A percentile compares a stretch with the other conserved stretches of the same genome.
phyloP scores from a whole-genome alignment of 2,329 filamentous ascomycete genomes.

The Domatiomyces globalis region DNA sequence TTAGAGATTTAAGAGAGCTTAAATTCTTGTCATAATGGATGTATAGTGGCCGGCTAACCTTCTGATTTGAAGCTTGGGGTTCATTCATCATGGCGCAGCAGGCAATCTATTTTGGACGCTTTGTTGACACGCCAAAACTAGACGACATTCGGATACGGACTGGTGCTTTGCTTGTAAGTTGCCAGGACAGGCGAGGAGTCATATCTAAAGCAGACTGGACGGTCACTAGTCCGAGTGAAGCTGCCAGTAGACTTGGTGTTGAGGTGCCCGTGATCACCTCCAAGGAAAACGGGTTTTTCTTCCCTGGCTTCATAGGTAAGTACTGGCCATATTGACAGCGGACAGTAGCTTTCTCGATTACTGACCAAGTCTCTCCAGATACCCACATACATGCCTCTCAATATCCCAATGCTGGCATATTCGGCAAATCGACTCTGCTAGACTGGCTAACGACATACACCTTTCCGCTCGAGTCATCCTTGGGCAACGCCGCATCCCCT shows the following conservation, averaged over 20 bases:
- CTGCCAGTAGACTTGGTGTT: slow-evolving; percentile 11
- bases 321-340: not conserved
- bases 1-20: no score
- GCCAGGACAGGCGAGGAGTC: slow-evolving; percentile 11
- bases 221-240: slow-evolving; percentile 9
- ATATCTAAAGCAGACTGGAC: slow-evolving; percentile 16
- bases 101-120: slow-evolving; percentile 16
- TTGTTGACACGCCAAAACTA: slow-evolving; percentile 15
- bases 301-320: slow-evolving; percentile 34
- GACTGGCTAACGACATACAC: slow-evolving; percentile 93
- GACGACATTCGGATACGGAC: slow-evolving; percentile 12
- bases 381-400: slow-evolving; percentile 93
- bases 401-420: slow-evolving; percentile 87
- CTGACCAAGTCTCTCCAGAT: slow-evolving; percentile 40
- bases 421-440: slow-evolving; percentile 81
- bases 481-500: slow-evolving; percentile 31
- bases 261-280: slow-evolving; percentile 9
- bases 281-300: slow-evolving; percentile 14
- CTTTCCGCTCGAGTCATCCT: slow-evolving; percentile 76
- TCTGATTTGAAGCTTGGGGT: no score
- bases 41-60: no score
- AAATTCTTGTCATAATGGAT: no score
- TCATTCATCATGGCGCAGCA: slow-evolving; percentile 3
- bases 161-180: slow-evolving; percentile 15
- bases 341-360: not conserved